phyloP scores from a whole-genome alignment of 768 basidiomycete species.

The Plicaturopsis crispa region DNA sequence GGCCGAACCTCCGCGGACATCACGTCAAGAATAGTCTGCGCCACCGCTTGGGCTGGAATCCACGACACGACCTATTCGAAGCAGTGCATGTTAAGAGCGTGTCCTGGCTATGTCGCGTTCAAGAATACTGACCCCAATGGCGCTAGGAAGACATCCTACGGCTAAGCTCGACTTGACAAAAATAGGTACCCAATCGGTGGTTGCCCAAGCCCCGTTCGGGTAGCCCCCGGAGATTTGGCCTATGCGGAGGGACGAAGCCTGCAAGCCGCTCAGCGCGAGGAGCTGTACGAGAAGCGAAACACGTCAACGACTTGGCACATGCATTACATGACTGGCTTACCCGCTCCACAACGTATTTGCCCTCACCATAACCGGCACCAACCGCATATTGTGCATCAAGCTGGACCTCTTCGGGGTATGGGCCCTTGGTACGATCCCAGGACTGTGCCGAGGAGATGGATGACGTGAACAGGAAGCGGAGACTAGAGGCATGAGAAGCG shows the following conservation, averaged over 20 bases:
- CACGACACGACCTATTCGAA: slow-evolving; percentile 25
- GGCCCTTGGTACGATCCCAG: slow-evolving; percentile 9
- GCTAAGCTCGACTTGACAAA: slow-evolving; percentile 17
- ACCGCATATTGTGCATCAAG: slow-evolving; percentile 8
- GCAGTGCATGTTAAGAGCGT: background rate
- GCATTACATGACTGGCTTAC: slow-evolving; percentile 8
- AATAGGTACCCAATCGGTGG: slow-evolving; percentile 23
- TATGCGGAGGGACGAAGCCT: slow-evolving; percentile 24
- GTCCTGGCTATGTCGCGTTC: slow-evolving; percentile 7
- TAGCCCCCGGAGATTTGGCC: slow-evolving; percentile 21
- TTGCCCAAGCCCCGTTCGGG: slow-evolving; percentile 20
- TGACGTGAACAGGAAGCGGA: slow-evolving; percentile 32
- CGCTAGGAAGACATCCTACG: slow-evolving; percentile 8
- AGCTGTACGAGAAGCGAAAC: slow-evolving; percentile 15
- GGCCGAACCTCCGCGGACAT: slow-evolving; percentile 13
- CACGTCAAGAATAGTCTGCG: slow-evolving; percentile 23
- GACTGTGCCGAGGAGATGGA: slow-evolving; percentile 23
- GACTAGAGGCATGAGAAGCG: slow-evolving; percentile 15
- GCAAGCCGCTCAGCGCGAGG: slow-evolving; percentile 22
- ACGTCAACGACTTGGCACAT: slow-evolving; percentile 13
- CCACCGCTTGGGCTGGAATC: slow-evolving; percentile 28
- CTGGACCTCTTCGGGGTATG: slow-evolving; percentile 7
- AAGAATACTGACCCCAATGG: no score
- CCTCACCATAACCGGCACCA: slow-evolving; percentile 27
- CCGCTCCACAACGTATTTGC: slow-evolving; percentile 28